Evolutionary conservation across 2,329 filamentous ascomycete genomes (phyloP).

Genomic region (Metarhizium guizhouense): DNA sequence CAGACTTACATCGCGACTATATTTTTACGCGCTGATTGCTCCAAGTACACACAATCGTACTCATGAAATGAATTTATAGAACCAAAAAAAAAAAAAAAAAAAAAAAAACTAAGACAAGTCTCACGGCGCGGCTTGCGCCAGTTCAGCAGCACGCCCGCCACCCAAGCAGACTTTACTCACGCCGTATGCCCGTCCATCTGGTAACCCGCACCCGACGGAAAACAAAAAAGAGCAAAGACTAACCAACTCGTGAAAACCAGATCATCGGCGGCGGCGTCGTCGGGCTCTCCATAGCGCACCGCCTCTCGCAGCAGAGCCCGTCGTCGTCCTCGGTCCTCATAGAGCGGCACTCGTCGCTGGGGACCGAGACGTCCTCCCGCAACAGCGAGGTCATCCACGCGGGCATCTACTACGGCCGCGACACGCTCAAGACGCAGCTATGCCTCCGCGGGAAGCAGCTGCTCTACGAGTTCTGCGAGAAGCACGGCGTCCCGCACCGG

Average conservation of each 20-base stretch:
- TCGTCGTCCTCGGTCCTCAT: constrained; percentile 64
- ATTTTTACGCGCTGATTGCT: too few species aligned
- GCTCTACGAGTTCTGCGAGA: constrained; percentile 69
- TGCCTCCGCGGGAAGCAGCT: constrained; percentile 70
- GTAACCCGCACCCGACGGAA: neutral
- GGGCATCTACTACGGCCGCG: constrained; percentile 77
- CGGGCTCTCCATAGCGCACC: constrained; percentile 69
- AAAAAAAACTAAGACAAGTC: neutral
- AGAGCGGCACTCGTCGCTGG: constrained; percentile 66
- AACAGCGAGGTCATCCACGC: constrained; percentile 97
- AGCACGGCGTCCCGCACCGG: constrained; percentile 57
- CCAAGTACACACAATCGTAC: too few species aligned
- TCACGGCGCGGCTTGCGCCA: neutral
- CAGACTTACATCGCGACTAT: neutral
- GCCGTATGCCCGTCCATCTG: constrained; percentile 22
- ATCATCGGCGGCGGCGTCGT: constrained; percentile 58
- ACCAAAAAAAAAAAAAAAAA: too few species aligned
- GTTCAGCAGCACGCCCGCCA: constrained; percentile 27
- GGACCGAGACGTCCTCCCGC: constrained; percentile 79
- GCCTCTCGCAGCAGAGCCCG: constrained; percentile 55
- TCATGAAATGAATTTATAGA: too few species aligned
- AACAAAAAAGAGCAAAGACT: neutral
- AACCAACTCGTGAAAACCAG: constrained; percentile 17
- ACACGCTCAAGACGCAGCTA: constrained; percentile 71
- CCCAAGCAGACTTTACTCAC: constrained; percentile 35